phyloP scores from a whole-genome alignment of 148 eudicot genomes.

The Chenopodium suecicum region DNA sequence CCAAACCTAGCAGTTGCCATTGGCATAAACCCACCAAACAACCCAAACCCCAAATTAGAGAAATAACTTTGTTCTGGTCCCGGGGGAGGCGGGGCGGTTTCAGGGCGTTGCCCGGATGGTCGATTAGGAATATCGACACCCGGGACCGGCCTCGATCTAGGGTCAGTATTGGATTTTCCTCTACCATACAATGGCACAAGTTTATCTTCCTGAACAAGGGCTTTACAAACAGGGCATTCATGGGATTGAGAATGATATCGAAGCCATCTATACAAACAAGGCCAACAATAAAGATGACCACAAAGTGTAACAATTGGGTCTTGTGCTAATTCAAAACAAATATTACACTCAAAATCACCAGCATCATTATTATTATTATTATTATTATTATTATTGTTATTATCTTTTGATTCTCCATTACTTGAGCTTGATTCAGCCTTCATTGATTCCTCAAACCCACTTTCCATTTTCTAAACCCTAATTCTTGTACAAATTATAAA shows the following conservation, averaged over 20 bases:
- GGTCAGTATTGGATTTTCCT: conserved; percentile 60
- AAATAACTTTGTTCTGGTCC: conserved; percentile 36
- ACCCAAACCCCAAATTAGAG: conserved; percentile 47
- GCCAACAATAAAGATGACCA: conserved; percentile 80
- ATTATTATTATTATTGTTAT: conserved; percentile 20
- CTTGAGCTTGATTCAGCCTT: conserved; percentile 21
- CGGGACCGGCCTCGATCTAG: conserved; percentile 54
- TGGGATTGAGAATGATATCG: conserved; percentile 62
- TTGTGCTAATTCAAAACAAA: conserved; percentile 77
- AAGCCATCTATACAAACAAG: conserved; percentile 75
- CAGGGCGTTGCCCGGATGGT: conserved; percentile 67
- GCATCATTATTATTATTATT: conserved; percentile 37
- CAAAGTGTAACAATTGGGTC: conserved; percentile 77
- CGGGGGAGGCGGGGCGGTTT: conserved; percentile 52
- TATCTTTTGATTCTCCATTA: background rate
- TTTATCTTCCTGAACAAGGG: conserved; percentile 60
- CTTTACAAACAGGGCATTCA: conserved; percentile 87
- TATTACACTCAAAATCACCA: conserved; percentile 79
- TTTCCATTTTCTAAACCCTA: conserved; percentile 41
- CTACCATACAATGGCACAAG: conserved; percentile 77
- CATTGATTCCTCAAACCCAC: conserved; percentile 42
- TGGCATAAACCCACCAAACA: conserved; percentile 61
- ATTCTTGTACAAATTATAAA: background rate
- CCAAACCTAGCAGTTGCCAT: conserved; percentile 57
- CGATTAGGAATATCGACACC: conserved; percentile 60